Conservation (phyloP, 306 rosid species). For the Dalbergia oliveri region DNA sequence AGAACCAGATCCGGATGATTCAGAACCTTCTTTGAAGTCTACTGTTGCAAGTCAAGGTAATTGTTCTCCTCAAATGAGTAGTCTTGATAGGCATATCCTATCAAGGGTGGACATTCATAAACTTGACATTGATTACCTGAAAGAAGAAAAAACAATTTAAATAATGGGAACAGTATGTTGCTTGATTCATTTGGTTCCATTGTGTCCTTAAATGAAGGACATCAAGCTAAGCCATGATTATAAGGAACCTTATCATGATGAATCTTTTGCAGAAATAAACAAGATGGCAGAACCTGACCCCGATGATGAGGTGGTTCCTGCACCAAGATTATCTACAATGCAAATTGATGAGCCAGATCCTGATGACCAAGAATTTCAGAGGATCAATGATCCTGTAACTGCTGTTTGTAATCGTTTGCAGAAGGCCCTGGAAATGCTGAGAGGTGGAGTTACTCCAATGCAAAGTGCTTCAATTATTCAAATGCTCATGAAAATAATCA, state of each 20-base stretch:
- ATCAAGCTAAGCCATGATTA: constrained; percentile 40
- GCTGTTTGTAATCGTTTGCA: constrained; percentile 65
- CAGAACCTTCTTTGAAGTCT: constrained; percentile 48
- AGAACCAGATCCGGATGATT: constrained; percentile 60
- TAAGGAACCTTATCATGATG: constrained; percentile 45
- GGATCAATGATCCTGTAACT: constrained; percentile 77
- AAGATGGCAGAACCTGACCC: constrained; percentile 63
- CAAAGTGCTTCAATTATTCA: constrained; percentile 67
- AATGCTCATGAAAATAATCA: constrained; percentile 78
- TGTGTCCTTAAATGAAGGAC: constrained; percentile 27
- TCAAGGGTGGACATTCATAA: constrained; percentile 48
- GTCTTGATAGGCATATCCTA: constrained; percentile 42
- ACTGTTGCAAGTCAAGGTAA: constrained; percentile 42
- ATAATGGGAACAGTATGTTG: constrained; percentile 2
- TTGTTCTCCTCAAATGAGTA: constrained; percentile 44
- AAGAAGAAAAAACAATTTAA: constrained; percentile 39
- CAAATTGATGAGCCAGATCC: constrained; percentile 82
- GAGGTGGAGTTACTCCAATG: constrained; percentile 63
- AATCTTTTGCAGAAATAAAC: constrained; percentile 47
- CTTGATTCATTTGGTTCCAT: constrained; percentile 41
- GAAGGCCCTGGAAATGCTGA: constrained; percentile 70
- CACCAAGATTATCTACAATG: constrained; percentile 54
- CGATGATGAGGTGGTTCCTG: constrained; percentile 51
- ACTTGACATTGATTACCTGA: constrained; percentile 54
- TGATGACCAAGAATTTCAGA: constrained; percentile 82